phyloP scores from a whole-genome alignment of 148 eudicot species.

The Vaccinium darrowii region DNA sequence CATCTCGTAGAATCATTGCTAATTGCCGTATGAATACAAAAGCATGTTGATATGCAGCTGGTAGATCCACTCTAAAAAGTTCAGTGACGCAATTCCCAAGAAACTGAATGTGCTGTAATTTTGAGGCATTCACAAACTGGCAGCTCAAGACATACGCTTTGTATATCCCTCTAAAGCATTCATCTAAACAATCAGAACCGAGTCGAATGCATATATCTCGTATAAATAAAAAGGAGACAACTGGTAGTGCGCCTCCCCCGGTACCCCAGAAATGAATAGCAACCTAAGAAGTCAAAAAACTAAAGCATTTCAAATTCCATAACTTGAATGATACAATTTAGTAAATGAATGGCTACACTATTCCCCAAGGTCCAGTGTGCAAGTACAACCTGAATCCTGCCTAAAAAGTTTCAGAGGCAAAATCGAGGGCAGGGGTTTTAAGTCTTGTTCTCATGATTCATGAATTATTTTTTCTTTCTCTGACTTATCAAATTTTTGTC shows the following conservation, averaged over 20 bases:
- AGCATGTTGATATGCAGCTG: constrained; percentile 85
- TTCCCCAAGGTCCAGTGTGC: neutral
- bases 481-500: neutral
- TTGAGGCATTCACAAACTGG: constrained; percentile 66
- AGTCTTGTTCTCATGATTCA: neutral
- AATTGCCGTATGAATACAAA: constrained; percentile 87
- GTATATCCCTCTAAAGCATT: constrained; percentile 90
- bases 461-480: neutral
- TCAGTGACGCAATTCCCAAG: constrained; percentile 76
- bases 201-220: constrained; percentile 80
- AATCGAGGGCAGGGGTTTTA: neutral
- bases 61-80: constrained; percentile 75
- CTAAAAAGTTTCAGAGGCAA: neutral
- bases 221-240: constrained; percentile 73
- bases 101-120: constrained; percentile 84
- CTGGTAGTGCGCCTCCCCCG: constrained; percentile 80
- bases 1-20: constrained; percentile 75
- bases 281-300: constrained; percentile 51
- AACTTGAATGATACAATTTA: neutral
- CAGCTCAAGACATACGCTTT: constrained; percentile 88
- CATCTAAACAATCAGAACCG: constrained; percentile 88
- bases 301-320: neutral
- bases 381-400: neutral
- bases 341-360: neutral
- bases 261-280: constrained; percentile 96